These are phyloP conservation scores for Hemileccinum rubropunctum DNA, from an alignment of 768 basidiomycete genomes.

Conservation along the genomic window DNA sequence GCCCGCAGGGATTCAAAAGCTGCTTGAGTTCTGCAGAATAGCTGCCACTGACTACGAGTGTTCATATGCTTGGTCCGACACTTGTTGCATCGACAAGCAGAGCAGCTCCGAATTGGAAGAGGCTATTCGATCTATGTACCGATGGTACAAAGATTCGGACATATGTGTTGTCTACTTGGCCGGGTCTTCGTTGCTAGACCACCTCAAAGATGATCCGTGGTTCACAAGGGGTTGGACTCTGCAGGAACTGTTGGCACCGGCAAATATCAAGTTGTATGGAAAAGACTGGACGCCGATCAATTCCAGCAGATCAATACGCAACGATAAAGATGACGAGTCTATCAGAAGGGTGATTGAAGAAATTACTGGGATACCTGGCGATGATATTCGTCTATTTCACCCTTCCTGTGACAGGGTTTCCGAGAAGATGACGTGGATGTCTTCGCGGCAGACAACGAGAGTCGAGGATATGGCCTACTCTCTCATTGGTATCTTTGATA, in stretches of 20 bases:
- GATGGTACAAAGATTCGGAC: slow-evolving; percentile 4
- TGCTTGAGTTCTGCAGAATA: neutral
- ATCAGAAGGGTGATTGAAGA: neutral
- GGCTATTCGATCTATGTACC: slow-evolving; percentile 7
- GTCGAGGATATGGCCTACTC: slow-evolving; percentile 4
- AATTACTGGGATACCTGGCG: neutral
- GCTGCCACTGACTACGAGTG: slow-evolving; percentile 1
- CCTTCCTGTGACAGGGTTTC: slow-evolving; percentile 1
- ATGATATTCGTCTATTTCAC: neutral
- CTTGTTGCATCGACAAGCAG: slow-evolving; percentile 6
- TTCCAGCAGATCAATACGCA: neutral
- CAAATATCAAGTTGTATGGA: slow-evolving; percentile 1
- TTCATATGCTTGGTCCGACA: slow-evolving; percentile 4
- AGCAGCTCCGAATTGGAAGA: slow-evolving; percentile 7
- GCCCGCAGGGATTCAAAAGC: neutral
- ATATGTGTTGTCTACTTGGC: neutral
- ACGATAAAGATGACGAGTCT: slow-evolving; percentile 2
- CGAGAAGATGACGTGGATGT: slow-evolving; percentile 7
- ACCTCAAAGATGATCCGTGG: slow-evolving; percentile 2
- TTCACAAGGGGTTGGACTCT: slow-evolving; percentile 5
- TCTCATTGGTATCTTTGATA: slow-evolving; percentile 4
- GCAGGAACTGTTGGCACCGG: slow-evolving; percentile 2
- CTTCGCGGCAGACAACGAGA: neutral
- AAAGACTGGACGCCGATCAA: slow-evolving; percentile 2
- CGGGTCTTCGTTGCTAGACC: neutral